Percentiles rank a stretch among this genome's conserved stretches.
Conservation (phyloP, 2,329 filamentous ascomycete genomes). For the Fusarium equiseti region DNA sequence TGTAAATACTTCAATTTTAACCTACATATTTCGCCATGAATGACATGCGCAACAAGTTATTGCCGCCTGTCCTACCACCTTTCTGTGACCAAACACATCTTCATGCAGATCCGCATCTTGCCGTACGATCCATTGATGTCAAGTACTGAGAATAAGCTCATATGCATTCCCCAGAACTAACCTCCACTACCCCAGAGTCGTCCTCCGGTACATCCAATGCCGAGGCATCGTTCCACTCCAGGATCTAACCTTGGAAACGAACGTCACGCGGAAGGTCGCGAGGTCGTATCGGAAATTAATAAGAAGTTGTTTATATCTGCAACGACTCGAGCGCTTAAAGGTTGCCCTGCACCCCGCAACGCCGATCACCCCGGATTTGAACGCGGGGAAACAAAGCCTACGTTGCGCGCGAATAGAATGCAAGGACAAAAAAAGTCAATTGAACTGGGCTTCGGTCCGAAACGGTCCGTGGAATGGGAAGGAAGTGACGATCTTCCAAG, state of each 20-base stretch:
- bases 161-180: background rate
- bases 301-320: background rate
- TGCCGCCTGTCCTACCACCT: background rate
- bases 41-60: background rate
- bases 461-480: constrained; percentile 3
- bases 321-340: constrained; percentile 31
- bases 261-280: background rate
- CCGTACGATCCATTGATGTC: background rate
- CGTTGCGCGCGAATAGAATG: constrained; percentile 30
- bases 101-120: background rate
- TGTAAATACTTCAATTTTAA: constrained; percentile 16
- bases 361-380: constrained; percentile 22
- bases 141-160: background rate
- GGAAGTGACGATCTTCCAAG: background rate
- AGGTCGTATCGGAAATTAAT: constrained; percentile 4
- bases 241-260: background rate
- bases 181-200: background rate
- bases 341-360: constrained; percentile 6
- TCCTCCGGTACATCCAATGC: background rate
- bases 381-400: background rate
- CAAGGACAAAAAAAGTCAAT: background rate
- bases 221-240: background rate
- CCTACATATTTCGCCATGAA: background rate
- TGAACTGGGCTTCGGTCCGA: constrained; percentile 2
- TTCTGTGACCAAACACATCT: background rate